Percentiles rank a stretch among this genome's conserved stretches.
Evolutionary conservation across 768 basidiomycete genomes (phyloP).

Genomic region (Lactifluus volemus): DNA sequence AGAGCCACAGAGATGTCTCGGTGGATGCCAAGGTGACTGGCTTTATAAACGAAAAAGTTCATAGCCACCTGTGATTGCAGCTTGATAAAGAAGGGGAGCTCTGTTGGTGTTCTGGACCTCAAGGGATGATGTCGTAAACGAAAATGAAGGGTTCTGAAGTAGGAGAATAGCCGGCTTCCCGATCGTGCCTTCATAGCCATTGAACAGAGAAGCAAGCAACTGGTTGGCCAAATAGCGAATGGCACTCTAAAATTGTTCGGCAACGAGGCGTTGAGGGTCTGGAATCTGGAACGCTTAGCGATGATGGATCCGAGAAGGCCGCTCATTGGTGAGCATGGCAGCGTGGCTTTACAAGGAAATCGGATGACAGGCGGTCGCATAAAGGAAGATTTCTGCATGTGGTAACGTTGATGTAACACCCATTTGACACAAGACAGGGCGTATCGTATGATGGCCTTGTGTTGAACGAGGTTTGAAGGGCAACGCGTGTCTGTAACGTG

Average conservation of each 20-base stretch:
- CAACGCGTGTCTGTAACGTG: constrained; percentile 13
- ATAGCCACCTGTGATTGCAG: background rate
- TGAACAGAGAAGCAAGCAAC: background rate
- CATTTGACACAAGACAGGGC: background rate
- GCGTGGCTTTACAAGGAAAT: background rate
- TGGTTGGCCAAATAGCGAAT: constrained; percentile 10
- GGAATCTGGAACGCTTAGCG: constrained; percentile 15
- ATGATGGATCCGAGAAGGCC: constrained; percentile 13
- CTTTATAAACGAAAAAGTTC: constrained; percentile 12
- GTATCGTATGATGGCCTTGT: background rate
- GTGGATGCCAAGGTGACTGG: background rate
- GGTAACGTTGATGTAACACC: constrained; percentile 10
- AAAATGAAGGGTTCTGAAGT: constrained; percentile 5
- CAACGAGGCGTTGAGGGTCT: constrained; percentile 8
- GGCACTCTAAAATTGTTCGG: constrained; percentile 11
- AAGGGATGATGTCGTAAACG: constrained; percentile 11
- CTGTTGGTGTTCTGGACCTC: constrained; percentile 15
- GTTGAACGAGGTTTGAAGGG: background rate
- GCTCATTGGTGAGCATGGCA: background rate
- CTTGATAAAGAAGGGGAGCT: constrained; percentile 3
- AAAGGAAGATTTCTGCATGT: background rate
- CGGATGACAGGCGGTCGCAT: background rate
- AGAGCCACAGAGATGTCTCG: constrained; percentile 1
- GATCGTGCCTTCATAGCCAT: constrained; percentile 10
- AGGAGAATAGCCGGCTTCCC: constrained; percentile 6